Percentiles rank a stretch among this genome's conserved stretches.
phyloP scores from a whole-genome alignment of 2,329 filamentous ascomycete genomes.

The Lasiodiplodia citricola region DNA sequence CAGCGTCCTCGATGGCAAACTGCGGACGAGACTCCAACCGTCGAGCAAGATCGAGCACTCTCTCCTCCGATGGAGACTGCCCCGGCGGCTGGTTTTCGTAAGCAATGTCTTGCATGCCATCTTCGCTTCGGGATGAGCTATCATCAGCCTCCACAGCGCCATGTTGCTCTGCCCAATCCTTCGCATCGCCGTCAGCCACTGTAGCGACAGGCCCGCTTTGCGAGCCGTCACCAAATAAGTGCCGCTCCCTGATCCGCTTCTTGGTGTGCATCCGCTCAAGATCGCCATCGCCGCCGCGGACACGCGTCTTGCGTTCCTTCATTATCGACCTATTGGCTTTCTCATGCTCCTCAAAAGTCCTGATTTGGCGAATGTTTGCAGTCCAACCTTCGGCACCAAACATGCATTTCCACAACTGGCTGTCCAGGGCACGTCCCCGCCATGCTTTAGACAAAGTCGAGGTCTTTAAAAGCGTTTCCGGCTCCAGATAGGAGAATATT shows the following conservation, averaged over 20 bases:
- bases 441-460: slow-evolving; percentile 81
- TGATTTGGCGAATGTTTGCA: slow-evolving; percentile 68
- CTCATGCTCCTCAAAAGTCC: slow-evolving; percentile 66
- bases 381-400: slow-evolving; percentile 90
- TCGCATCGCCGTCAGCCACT: slow-evolving; percentile 10
- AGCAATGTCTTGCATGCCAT: slow-evolving; percentile 47
- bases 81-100: slow-evolving; percentile 29
- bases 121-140: slow-evolving; percentile 34
- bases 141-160: slow-evolving; percentile 54
- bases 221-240: slow-evolving; percentile 42
- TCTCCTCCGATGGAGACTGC: slow-evolving; percentile 28
- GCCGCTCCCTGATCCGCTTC: slow-evolving; percentile 56
- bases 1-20: slow-evolving; percentile 24
- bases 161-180: slow-evolving; percentile 54
- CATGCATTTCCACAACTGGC: slow-evolving; percentile 82
- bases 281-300: slow-evolving; percentile 23
- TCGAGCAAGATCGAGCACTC: slow-evolving; percentile 19
- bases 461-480: slow-evolving; percentile 77
- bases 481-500: slow-evolving; percentile 84
- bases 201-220: background rate
- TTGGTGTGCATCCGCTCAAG: slow-evolving; percentile 52
- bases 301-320: slow-evolving; percentile 53
- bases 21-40: slow-evolving; percentile 22
- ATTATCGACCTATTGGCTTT: slow-evolving; percentile 45
- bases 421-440: slow-evolving; percentile 80